A percentile compares a stretch with the other conserved stretches of the same genome.
These are phyloP conservation scores for Globisporangium echinulatum DNA, from an alignment of 352 stramenopile genomes.

Conservation along the genomic window DNA sequence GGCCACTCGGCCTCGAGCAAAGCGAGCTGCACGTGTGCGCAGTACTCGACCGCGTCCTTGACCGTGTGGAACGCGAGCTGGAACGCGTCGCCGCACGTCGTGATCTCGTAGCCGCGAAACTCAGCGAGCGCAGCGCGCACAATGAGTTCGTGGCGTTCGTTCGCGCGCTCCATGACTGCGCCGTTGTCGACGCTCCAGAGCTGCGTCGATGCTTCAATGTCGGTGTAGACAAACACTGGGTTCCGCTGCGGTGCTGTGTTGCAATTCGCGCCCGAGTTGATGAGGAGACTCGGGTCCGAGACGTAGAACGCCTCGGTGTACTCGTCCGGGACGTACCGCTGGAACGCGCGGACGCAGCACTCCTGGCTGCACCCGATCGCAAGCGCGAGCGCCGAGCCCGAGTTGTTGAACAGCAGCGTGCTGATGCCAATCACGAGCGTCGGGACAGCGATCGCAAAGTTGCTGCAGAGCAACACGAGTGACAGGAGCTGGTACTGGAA, in stretches of 20 bases:
- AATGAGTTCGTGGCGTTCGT: slow-evolving; percentile 51
- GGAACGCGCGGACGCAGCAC: slow-evolving; percentile 32
- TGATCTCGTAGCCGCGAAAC: slow-evolving; percentile 53
- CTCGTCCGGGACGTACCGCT: slow-evolving; percentile 33
- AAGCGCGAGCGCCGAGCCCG: slow-evolving; percentile 30
- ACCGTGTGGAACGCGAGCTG: slow-evolving; percentile 54
- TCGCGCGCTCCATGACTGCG: slow-evolving; percentile 34
- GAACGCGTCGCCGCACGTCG: slow-evolving; percentile 48
- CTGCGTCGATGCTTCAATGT: slow-evolving; percentile 53
- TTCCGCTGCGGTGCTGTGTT: slow-evolving; percentile 23
- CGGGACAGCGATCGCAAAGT: slow-evolving; percentile 25
- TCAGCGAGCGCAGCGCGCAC: slow-evolving; percentile 28
- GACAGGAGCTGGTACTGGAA: slow-evolving; percentile 45
- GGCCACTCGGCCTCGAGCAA: slow-evolving; percentile 34
- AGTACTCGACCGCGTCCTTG: slow-evolving; percentile 52
- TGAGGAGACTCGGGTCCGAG: slow-evolving; percentile 27
- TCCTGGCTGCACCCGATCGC: slow-evolving; percentile 44
- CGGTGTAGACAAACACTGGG: slow-evolving; percentile 62
- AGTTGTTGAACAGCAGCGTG: slow-evolving; percentile 40
- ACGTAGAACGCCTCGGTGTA: slow-evolving; percentile 41
- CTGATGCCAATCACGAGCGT: slow-evolving; percentile 28
- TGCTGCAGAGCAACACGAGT: slow-evolving; percentile 32
- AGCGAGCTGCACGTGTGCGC: slow-evolving; percentile 41
- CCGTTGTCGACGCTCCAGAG: slow-evolving; percentile 35
- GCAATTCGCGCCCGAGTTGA: slow-evolving; percentile 8